Percentiles rank a stretch among this genome's conserved stretches.
phyloP scores from a whole-genome alignment of 495 filamentous ascomycete genomes.

The Hypoxylon subgilvum region DNA sequence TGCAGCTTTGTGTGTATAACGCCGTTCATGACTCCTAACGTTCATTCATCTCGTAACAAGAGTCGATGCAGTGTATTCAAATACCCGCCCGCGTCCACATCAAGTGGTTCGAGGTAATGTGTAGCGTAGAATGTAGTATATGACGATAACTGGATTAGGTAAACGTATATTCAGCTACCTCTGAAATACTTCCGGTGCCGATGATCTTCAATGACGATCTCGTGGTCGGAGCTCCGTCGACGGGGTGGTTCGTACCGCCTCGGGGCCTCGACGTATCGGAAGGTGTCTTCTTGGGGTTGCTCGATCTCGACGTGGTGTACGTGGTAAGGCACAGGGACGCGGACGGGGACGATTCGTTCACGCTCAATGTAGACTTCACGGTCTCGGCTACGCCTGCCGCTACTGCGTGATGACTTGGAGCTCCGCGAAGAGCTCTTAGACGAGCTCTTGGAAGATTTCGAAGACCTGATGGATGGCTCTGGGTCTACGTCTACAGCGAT shows the following conservation, averaged over 20 bases:
- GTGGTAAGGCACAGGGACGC: slow-evolving; percentile 44
- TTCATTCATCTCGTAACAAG: slow-evolving; percentile 21
- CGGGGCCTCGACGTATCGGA: slow-evolving; percentile 56
- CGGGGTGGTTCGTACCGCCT: slow-evolving; percentile 34
- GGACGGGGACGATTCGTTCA: slow-evolving; percentile 49
- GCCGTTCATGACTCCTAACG: not conserved
- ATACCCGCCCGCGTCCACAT: not conserved
- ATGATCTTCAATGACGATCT: slow-evolving; percentile 42
- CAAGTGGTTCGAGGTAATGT: not conserved
- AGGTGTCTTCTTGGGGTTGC: slow-evolving; percentile 49
- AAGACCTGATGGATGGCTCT: slow-evolving; percentile 31
- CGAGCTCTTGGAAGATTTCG: slow-evolving; percentile 34
- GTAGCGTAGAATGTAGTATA: not conserved
- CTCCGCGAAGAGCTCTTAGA: slow-evolving; percentile 38
- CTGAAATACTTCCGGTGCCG: slow-evolving; percentile 36
- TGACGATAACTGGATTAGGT: not conserved
- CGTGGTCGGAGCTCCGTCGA: slow-evolving; percentile 33
- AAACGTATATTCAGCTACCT: slow-evolving; percentile 12
- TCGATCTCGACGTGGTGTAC: slow-evolving; percentile 37
- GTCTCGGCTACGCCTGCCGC: slow-evolving; percentile 36
- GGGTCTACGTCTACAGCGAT: slow-evolving; percentile 60
- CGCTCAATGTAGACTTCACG: slow-evolving; percentile 58
- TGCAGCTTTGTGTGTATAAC: too few species aligned
- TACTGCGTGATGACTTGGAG: slow-evolving; percentile 33
- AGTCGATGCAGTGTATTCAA: not conserved